Evolutionary conservation across 805 yeast genomes (phyloP).

Genomic region (Ogataea populi-albae): DNA sequence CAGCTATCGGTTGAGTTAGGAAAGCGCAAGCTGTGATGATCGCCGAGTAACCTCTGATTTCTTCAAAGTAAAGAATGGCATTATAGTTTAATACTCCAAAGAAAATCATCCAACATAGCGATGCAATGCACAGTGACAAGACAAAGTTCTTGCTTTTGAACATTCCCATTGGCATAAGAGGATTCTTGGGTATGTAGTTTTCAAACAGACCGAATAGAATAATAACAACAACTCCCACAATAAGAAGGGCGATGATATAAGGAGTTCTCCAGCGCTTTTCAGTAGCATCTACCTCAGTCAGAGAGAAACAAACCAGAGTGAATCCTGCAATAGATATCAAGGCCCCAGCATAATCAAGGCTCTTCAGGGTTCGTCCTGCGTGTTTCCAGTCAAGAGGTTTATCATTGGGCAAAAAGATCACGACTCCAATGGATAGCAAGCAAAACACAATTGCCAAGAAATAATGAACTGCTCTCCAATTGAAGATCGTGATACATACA

Average conservation of each 20-base stretch:
- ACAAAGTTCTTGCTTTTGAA: conserved; percentile 40
- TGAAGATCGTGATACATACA: conserved; percentile 36
- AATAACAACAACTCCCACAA: conserved; percentile 38
- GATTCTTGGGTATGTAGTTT: conserved; percentile 36
- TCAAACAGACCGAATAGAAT: conserved; percentile 38
- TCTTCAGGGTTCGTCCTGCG: conserved; percentile 23
- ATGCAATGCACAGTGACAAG: conserved; percentile 36
- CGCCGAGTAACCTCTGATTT: conserved; percentile 35
- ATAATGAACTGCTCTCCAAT: conserved; percentile 42
- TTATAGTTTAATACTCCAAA: conserved; percentile 39
- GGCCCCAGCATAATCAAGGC: conserved; percentile 44
- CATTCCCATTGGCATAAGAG: conserved; percentile 47
- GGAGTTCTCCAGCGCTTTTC: conserved; percentile 44
- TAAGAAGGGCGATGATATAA: conserved; percentile 42
- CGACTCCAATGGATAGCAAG: conserved; percentile 19
- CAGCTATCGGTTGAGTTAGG: conserved; percentile 42
- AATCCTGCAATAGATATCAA: conserved; percentile 39
- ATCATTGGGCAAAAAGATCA: conserved; percentile 38
- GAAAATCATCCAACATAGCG: conserved; percentile 43
- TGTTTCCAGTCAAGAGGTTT: conserved; percentile 25
- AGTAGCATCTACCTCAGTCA: conserved; percentile 42
- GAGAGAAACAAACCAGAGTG: conserved; percentile 41
- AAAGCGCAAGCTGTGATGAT: conserved; percentile 43
- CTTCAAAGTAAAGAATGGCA: conserved; percentile 42
- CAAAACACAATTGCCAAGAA: conserved; percentile 40